Evolutionary conservation across 192 early-diverging fungal species (phyloP).

Genomic region (Dimargaris cristalligena): DNA sequence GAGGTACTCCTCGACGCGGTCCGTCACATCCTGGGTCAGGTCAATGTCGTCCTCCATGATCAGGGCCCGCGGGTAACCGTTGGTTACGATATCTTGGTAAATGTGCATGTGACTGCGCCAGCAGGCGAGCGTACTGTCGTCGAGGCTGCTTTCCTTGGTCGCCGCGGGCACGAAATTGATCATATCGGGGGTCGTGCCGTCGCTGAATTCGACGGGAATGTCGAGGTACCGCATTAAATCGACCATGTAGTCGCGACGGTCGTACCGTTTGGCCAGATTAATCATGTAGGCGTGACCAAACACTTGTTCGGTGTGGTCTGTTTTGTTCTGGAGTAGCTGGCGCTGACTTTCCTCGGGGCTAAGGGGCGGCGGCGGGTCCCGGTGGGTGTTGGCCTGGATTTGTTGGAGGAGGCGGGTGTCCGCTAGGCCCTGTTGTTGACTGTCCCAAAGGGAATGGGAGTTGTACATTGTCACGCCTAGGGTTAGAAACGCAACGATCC

Average conservation of each 20-base stretch:
- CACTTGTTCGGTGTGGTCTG: too few species aligned
- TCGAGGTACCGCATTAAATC: not conserved
- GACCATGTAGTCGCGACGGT: slow-evolving; percentile 3
- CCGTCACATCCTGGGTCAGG: not conserved
- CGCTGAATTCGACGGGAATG: not conserved
- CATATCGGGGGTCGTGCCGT: not conserved
- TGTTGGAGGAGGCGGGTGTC: too few species aligned
- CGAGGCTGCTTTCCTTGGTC: not conserved
- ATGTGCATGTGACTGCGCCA: slow-evolving; percentile 7
- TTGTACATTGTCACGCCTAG: too few species aligned
- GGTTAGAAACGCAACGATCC: too few species aligned
- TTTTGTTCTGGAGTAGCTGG: too few species aligned
- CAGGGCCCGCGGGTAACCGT: not conserved
- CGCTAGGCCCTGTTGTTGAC: too few species aligned
- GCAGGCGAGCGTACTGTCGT: not conserved
- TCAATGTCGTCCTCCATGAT: slow-evolving; percentile 9
- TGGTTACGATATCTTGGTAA: not conserved
- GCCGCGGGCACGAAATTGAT: not conserved
- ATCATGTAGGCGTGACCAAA: slow-evolving; percentile 7
- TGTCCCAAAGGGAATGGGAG: too few species aligned
- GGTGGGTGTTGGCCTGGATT: too few species aligned
- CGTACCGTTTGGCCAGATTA: not conserved
- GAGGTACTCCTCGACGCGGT: not conserved
- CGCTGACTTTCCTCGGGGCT: too few species aligned
- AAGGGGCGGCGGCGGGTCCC: too few species aligned